These are phyloP conservation scores for Exophiala bonariae DNA, from an alignment of 2,329 filamentous ascomycete genomes.

Conservation along the genomic window DNA sequence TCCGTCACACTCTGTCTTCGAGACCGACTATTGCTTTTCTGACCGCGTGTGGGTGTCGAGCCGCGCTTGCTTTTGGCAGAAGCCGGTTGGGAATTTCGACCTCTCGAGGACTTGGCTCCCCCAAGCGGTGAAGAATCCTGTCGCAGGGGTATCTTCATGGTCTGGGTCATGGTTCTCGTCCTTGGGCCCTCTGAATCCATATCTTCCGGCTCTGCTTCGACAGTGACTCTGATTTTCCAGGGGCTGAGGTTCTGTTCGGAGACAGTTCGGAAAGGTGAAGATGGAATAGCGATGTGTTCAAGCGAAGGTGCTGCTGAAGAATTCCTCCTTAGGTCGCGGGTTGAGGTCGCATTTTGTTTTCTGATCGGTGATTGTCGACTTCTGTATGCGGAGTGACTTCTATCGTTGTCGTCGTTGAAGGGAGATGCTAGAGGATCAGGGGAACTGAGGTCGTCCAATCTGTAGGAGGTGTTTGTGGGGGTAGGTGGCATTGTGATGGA, in stretches of 20 bases:
- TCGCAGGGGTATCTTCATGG: conserved; percentile 44
- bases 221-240: conserved; percentile 49
- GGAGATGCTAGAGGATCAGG: conserved; percentile 28
- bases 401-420: conserved; percentile 10
- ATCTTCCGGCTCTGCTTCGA: conserved; percentile 47
- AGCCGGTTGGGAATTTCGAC: conserved; percentile 5
- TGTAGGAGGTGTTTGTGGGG: no score
- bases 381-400: conserved; percentile 1
- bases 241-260: conserved; percentile 41
- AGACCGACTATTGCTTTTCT: conserved; percentile 9
- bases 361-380: conserved; percentile 7
- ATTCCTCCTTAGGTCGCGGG: background rate
- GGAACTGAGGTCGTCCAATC: conserved; percentile 20
- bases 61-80: conserved; percentile 18
- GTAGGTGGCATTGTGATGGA: no score
- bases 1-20: conserved; percentile 28
- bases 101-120: conserved; percentile 1
- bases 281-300: conserved; percentile 5
- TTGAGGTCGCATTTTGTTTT: background rate
- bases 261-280: conserved; percentile 16
- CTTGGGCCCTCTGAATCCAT: conserved; percentile 34
- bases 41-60: conserved; percentile 16
- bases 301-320: conserved; percentile 8
- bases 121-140: conserved; percentile 17
- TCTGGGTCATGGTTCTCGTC: conserved; percentile 30